A percentile compares a stretch with the other conserved stretches of the same genome.
These are phyloP conservation scores for Aquilaria malaccensis DNA, from an alignment of 345 rosid genomes.

Conservation along the genomic window DNA sequence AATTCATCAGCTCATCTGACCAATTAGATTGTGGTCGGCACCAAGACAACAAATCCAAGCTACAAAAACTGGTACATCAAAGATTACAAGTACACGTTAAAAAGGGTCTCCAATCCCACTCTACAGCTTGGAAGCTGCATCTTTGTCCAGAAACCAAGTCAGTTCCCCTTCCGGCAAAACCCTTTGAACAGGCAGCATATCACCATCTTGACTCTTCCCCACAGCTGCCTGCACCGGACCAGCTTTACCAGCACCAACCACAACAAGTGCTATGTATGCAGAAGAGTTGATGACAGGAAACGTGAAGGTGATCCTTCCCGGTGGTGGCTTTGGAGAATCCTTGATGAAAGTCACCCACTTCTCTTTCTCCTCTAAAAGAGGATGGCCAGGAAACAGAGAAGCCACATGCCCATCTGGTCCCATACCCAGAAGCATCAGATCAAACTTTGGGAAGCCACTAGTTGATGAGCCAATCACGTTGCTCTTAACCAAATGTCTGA, in stretches of 20 bases:
- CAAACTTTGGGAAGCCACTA: conserved; percentile 32
- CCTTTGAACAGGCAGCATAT: conserved; percentile 14
- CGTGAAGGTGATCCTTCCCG: conserved; percentile 23
- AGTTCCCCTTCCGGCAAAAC: conserved; percentile 27
- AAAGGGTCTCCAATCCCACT: not conserved
- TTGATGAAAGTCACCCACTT: conserved; percentile 23
- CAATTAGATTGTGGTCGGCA: too few species aligned
- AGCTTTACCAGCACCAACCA: conserved; percentile 20
- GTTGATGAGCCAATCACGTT: conserved; percentile 22
- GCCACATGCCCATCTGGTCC: conserved; percentile 20
- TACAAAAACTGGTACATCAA: too few species aligned
- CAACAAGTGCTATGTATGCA: conserved; percentile 26
- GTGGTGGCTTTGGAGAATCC: conserved; percentile 5
- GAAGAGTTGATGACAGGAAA: conserved; percentile 36
- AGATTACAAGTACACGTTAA: too few species aligned
- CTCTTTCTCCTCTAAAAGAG: conserved; percentile 17
- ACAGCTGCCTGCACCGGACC: conserved; percentile 12
- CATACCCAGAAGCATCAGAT: conserved; percentile 21
- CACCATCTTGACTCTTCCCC: not conserved
- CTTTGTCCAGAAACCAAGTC: conserved; percentile 28
- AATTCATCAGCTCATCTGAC: too few species aligned
- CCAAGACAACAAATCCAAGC: too few species aligned
- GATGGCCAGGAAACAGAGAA: conserved; percentile 19
- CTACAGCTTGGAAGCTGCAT: conserved; percentile 18
- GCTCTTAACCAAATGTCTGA: conserved; percentile 24